A percentile compares a stretch with the other conserved stretches of the same genome.
Evolutionary conservation across 1,139 yeast species (phyloP).

Genomic region (Diutina ranongensis): DNA sequence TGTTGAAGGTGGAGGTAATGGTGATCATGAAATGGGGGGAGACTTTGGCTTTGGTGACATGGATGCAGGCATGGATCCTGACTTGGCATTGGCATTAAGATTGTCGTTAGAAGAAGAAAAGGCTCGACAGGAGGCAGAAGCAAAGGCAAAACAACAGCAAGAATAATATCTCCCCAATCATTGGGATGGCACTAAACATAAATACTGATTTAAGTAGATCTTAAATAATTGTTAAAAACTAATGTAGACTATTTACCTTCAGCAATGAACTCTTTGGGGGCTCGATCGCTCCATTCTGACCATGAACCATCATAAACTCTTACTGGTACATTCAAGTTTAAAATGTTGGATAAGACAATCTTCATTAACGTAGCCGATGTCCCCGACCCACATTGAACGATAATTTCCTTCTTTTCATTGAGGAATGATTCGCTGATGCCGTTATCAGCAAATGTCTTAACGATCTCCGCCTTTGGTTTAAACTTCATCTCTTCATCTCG

Average conservation of each 20-base stretch:
- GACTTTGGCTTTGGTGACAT: conserved; percentile 41
- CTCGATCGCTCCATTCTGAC: conserved; percentile 54
- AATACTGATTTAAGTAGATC: no score
- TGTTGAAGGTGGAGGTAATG: conserved; percentile 41
- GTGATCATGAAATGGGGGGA: conserved; percentile 22
- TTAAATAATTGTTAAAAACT: no score
- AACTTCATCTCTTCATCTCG: conserved; percentile 39
- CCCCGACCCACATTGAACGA: conserved; percentile 92
- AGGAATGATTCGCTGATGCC: conserved; percentile 9
- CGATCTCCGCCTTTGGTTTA: conserved; percentile 35
- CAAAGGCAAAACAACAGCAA: conserved; percentile 17
- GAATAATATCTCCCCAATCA: conserved; percentile 1
- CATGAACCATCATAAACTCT: conserved; percentile 90
- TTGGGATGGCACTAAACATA: no score
- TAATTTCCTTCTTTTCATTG: conserved; percentile 41
- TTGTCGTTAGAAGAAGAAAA: conserved; percentile 77
- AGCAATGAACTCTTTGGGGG: conserved; percentile 27
- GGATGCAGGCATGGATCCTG: conserved; percentile 94
- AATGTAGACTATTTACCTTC: not conserved
- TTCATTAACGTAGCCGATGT: conserved; percentile 83
- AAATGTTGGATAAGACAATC: conserved; percentile 29
- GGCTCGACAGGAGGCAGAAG: conserved; percentile 60
- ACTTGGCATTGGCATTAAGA: conserved; percentile 86
- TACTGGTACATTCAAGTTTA: conserved; percentile 54
- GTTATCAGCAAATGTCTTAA: conserved; percentile 17